Base-by-base conservation (phyloP, 768 basidiomycete genomes). In the Omphalotus guepiniiformis region DNA sequence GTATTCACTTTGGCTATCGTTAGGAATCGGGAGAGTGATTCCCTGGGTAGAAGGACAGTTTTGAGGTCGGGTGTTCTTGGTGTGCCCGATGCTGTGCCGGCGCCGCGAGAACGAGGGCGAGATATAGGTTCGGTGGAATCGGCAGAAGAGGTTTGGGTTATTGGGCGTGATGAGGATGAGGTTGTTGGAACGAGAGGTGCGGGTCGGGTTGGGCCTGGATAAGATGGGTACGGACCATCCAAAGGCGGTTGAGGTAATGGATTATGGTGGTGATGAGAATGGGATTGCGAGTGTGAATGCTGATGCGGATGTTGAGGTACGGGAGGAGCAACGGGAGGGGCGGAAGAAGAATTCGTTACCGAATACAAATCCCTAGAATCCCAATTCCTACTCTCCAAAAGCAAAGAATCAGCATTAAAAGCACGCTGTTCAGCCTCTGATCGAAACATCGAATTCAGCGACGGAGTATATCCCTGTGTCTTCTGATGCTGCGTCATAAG, bases 401-500 rank as follows among this genome's bases (percentile, higher is more conserved):
- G 58, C 28, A 81, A 63, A 8, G 78, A 76, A 11, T 69, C 60
- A 3, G 68, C 58, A 18, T 63, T 63, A 34, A 63, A 58, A 47
- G 69, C 64, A 34, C 64, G 61, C 52, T 63, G 63, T 53, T 59
- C 49, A 58, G 49, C 53, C 58, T 66, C 58, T 63, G 58, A 59
- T 50, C 61, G 55, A 54, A 88, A 88, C 84, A 88, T 89, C 19
- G 85, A 88, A 46, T 78, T 77, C n/a, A 83, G 62, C 4, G 85
- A 88, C 1, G 88, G 88, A 21, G 74, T 75, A 57, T 91, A 91
- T 30, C 88, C 88, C 57, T 91, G 88, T 42, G 67, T 73, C 47
- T 80, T 75, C 62, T 91, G 88, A 49, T 91, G 89, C 47, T 78
- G 77, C 1, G 83, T 81, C 88, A 91, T 91, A 27, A 90, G 75